Evolutionary conservation across 2,329 filamentous ascomycete species (phyloP), one percentile per base, ranked within the genome.

Genomic region (Arachnopeziza araneosa): DNA sequence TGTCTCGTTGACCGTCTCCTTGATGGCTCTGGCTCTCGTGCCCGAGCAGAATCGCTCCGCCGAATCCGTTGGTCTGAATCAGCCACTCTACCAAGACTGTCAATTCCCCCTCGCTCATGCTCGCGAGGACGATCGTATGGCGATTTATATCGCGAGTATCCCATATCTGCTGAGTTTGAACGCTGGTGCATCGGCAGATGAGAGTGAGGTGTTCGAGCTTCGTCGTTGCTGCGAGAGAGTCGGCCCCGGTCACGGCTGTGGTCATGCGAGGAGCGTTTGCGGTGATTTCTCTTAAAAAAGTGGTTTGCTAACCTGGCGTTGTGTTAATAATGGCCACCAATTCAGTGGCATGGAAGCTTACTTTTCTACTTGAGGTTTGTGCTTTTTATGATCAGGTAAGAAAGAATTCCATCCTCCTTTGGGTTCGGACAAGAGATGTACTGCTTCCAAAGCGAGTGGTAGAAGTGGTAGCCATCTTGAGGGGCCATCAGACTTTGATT

Each of bases 391-490:
- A 14, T 54, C 24, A 26, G 52, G 24, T 10, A 52, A 52, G 48
- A 56, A 64, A 48, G 61, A 52, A 8, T 54, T 54, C 63, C 60
- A 63, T 23, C 63, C 63, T 12, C 60, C 63, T 24, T 54, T 32
- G 7, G 63, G 60, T 30, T 64, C 58, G 10, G 58, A 24, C 4
- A 62, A 9, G n/a, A 59, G 49, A 54, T 60, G 24, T 36, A 60
- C 36, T 24, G 56, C 56, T 57, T 54, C 19, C 6, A 60, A 32
- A 1, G 57, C 60, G 6, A 63, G 23, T 10, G 55, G 57, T 26
- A 59, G 23, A 3, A 60, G 30, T 9, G 52, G 24, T 19, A 60
- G 32, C 63, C 63, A 64, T 50, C 56, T 62, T 44, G 50, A 54
- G 4, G 21, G 50, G 26, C 26, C 52, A 54, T 24, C 23, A n/a